These are phyloP conservation scores for Rhizopogon salebrosus DNA, from an alignment of 768 basidiomycete species.

Conservation along the genomic window DNA sequence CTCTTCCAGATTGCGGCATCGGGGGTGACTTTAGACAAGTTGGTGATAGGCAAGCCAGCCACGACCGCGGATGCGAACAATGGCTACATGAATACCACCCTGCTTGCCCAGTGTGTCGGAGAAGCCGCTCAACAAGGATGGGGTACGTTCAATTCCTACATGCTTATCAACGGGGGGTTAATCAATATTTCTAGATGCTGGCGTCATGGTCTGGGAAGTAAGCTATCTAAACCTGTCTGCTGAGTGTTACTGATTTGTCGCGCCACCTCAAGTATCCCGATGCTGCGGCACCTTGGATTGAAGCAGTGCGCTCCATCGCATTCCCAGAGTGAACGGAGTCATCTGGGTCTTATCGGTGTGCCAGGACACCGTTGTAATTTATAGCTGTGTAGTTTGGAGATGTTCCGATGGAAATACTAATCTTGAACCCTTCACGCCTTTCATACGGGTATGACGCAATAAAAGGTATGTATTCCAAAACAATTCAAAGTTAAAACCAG, in stretches of 20 bases:
- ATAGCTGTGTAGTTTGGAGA: background rate
- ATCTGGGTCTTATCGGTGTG: background rate
- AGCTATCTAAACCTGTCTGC: background rate
- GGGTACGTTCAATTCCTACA: slow-evolving; percentile 39
- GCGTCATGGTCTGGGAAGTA: slow-evolving; percentile 21
- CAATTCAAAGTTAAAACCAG: background rate
- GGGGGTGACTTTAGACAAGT: slow-evolving; percentile 56
- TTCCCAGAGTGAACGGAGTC: slow-evolving; percentile 26
- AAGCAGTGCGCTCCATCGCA: slow-evolving; percentile 29
- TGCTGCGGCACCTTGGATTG: slow-evolving; percentile 36
- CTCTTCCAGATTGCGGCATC: slow-evolving; percentile 46
- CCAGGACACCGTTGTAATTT: background rate
- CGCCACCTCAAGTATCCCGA: slow-evolving; percentile 31
- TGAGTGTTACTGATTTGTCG: background rate
- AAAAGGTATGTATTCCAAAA: background rate
- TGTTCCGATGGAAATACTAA: background rate
- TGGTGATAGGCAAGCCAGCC: slow-evolving; percentile 75
- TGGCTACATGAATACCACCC: slow-evolving; percentile 50
- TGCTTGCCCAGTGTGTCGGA: slow-evolving; percentile 55
- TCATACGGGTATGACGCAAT: background rate
- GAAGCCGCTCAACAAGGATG: slow-evolving; percentile 60
- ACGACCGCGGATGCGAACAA: slow-evolving; percentile 44
- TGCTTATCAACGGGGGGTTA: background rate
- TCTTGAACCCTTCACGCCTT: background rate
- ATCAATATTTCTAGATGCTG: slow-evolving; percentile 3